A percentile compares a stretch with the other conserved stretches of the same genome.
phyloP scores from a whole-genome alignment of 371 early-diverging fungal species.

The Funneliformis caledonium region DNA sequence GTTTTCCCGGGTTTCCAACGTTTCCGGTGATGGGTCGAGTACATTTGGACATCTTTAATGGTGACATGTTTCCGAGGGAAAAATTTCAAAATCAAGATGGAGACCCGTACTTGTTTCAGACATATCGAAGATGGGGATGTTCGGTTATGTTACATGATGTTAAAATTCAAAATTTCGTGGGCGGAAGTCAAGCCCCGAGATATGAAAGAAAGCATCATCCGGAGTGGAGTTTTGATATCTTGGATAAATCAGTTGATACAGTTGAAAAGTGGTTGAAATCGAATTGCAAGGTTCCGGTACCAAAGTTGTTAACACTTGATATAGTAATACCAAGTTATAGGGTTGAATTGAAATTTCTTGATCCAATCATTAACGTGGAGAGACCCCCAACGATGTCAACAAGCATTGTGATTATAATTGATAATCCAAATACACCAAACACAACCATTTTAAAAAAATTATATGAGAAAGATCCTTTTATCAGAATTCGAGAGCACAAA shows the following conservation, averaged over 20 bases:
- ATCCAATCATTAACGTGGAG: not conserved
- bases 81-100: constrained; percentile 11
- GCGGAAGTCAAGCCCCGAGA: not conserved
- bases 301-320: not conserved
- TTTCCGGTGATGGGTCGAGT: not conserved
- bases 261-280: not conserved
- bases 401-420: not conserved
- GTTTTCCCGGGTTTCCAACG: constrained; percentile 3
- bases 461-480: not conserved
- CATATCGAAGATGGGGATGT: not conserved
- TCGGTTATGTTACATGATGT: not conserved
- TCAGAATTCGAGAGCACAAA: not conserved
- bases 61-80: not conserved
- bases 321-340: not conserved
- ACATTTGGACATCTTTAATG: constrained; percentile 10
- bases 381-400: not conserved
- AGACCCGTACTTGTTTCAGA: not conserved
- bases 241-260: not conserved
- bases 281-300: not conserved
- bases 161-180: not conserved
- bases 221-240: not conserved
- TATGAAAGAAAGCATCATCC: not conserved
- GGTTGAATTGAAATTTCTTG: not conserved
- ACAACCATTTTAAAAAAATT: not conserved
- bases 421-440: not conserved